Conservation (phyloP, 1,139 yeast species). For the Geotrichum candidum region DNA sequence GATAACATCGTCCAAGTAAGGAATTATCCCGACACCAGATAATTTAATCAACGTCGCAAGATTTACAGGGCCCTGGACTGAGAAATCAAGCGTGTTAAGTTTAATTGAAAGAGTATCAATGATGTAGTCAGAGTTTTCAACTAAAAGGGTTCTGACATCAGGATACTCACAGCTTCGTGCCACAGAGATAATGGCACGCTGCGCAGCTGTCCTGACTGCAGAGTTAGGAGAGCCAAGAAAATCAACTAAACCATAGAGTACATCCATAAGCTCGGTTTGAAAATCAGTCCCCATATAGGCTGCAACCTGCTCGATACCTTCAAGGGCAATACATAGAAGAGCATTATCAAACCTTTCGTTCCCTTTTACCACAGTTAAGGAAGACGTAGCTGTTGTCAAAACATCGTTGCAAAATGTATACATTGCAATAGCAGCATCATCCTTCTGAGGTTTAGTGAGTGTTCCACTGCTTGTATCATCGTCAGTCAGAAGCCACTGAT, state of each 20-base stretch:
- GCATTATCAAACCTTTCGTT: slow-evolving; percentile 3
- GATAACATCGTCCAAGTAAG: slow-evolving; percentile 65
- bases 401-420: slow-evolving; percentile 8
- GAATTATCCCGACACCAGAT: slow-evolving; percentile 61
- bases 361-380: not conserved
- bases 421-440: slow-evolving; percentile 13
- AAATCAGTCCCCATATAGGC: slow-evolving; percentile 40
- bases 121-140: slow-evolving; percentile 71
- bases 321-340: slow-evolving; percentile 27
- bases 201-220: slow-evolving; percentile 44
- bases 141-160: slow-evolving; percentile 49
- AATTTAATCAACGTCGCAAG: slow-evolving; percentile 59
- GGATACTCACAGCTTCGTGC: slow-evolving; percentile 53
- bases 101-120: slow-evolving; percentile 67
- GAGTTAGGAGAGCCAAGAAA: slow-evolving; percentile 46
- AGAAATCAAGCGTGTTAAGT: slow-evolving; percentile 59
- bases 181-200: slow-evolving; percentile 41
- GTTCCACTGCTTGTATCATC: slow-evolving; percentile 1
- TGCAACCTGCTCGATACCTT: slow-evolving; percentile 41
- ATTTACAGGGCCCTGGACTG: slow-evolving; percentile 69
- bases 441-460: not conserved
- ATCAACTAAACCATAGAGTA: slow-evolving; percentile 51
- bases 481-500: slow-evolving; percentile 13
- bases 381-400: not conserved
- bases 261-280: slow-evolving; percentile 47